Percentiles rank a stretch among this genome's conserved stretches.
Conservation (phyloP, 2,329 filamentous ascomycete genomes). For the Corinectria fuckeliana region DNA sequence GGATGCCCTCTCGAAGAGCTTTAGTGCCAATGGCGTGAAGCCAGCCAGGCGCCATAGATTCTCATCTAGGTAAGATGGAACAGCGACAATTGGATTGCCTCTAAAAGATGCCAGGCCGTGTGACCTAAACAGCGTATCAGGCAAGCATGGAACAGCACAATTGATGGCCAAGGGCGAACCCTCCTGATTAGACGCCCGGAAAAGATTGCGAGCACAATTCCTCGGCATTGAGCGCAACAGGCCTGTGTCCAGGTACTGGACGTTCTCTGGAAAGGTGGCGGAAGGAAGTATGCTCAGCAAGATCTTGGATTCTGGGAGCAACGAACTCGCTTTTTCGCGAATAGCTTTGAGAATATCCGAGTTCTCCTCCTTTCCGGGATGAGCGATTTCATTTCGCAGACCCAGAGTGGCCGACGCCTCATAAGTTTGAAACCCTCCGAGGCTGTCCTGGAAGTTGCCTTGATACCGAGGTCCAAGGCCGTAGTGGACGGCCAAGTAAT, state of each 20-base stretch:
- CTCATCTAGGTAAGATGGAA: conserved; percentile 87
- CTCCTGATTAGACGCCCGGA: conserved; percentile 46
- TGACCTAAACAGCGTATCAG: conserved; percentile 82
- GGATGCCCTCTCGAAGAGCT: conserved; percentile 79
- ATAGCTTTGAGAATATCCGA: conserved; percentile 94
- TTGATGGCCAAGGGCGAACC: conserved; percentile 86
- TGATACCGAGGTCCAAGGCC: conserved; percentile 90
- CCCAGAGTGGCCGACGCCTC: conserved; percentile 89
- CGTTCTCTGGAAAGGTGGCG: conserved; percentile 81
- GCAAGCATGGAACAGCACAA: conserved; percentile 83
- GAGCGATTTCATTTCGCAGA: conserved; percentile 87
- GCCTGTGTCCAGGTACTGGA: conserved; percentile 77
- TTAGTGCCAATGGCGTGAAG: conserved; percentile 83
- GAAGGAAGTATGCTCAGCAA: conserved; percentile 83
- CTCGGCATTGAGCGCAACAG: conserved; percentile 79
- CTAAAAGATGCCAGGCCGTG: conserved; percentile 84
- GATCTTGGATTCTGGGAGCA: conserved; percentile 83
- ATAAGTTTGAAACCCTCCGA: conserved; percentile 97
- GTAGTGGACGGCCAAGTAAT: conserved; percentile 88
- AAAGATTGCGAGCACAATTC: conserved; percentile 68
- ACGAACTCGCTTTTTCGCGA: conserved; percentile 78
- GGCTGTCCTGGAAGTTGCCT: conserved; percentile 95
- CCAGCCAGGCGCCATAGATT: conserved; percentile 93
- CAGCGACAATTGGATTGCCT: conserved; percentile 80
- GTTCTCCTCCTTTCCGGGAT: conserved; percentile 86